phyloP scores from a whole-genome alignment of 148 eudicot genomes.

The Arbutus unedo region DNA sequence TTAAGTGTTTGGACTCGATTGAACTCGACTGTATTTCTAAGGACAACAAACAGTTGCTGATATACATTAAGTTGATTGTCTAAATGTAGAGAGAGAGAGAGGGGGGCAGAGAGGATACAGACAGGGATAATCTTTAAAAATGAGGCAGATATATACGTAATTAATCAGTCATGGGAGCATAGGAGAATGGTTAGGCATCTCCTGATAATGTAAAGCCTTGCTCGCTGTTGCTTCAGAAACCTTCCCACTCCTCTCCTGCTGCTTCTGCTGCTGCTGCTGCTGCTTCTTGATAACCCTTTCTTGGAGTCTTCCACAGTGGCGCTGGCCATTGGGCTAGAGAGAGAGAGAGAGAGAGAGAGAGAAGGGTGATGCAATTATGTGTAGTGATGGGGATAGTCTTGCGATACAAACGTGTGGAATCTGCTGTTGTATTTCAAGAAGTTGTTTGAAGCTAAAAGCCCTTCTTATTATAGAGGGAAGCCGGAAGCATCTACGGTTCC shows the following conservation, averaged over 20 bases:
- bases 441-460: background rate
- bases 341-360: constrained; percentile 10
- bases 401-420: no score
- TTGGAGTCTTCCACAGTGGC: constrained; percentile 24
- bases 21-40: no score
- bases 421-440: background rate
- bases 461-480: background rate
- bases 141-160: no score
- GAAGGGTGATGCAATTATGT: background rate
- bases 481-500: background rate
- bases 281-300: constrained; percentile 37
- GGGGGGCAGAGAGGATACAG: no score
- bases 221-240: constrained; percentile 56
- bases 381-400: background rate
- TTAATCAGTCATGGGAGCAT: constrained; percentile 47
- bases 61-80: no score
- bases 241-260: constrained; percentile 32
- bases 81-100: no score
- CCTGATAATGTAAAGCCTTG: constrained; percentile 57
- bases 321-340: background rate
- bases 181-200: constrained; percentile 63
- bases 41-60: background rate
- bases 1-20: no score
- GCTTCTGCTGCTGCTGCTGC: background rate
- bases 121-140: no score